Conservation (phyloP, 2,329 filamentous ascomycete species). For the Zymoseptoria tritici region DNA sequence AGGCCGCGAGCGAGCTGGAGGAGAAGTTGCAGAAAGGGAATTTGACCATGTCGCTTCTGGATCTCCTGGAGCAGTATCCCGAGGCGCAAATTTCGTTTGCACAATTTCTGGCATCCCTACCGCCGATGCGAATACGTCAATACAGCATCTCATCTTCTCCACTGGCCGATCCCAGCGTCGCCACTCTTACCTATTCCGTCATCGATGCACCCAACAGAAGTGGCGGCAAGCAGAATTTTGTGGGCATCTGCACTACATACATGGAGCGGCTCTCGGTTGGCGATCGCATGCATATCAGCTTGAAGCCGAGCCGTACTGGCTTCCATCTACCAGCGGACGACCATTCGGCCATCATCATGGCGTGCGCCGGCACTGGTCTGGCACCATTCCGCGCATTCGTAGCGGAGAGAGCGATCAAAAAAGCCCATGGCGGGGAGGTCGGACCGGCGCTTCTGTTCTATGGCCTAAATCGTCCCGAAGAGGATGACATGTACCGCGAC, state of each 20-base stretch:
- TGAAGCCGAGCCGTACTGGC: conserved; percentile 34
- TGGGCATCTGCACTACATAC: conserved; percentile 40
- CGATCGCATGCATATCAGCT: conserved; percentile 37
- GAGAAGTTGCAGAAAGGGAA: background rate
- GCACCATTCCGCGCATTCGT: conserved; percentile 96
- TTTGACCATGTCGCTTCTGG: conserved; percentile 50
- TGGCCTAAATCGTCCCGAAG: conserved; percentile 50
- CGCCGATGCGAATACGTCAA: conserved; percentile 56
- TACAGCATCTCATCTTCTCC: conserved; percentile 31
- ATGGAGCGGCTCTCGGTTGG: conserved; percentile 34
- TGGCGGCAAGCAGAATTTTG: conserved; percentile 27
- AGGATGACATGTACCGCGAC: conserved; percentile 55
- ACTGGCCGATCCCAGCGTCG: conserved; percentile 21
- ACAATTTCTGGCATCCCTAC: conserved; percentile 63
- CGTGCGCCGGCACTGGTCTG: conserved; percentile 66
- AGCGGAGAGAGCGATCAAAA: conserved; percentile 63
- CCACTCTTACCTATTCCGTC: conserved; percentile 59
- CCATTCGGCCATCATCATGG: conserved; percentile 36
- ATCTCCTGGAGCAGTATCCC: conserved; percentile 60
- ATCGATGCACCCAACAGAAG: conserved; percentile 20
- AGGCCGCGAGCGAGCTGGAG: conserved; percentile 34
- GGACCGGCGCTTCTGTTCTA: conserved; percentile 57
- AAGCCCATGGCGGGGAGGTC: conserved; percentile 44
- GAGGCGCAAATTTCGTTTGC: conserved; percentile 55
- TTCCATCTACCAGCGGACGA: conserved; percentile 41